A percentile compares a stretch with the other conserved stretches of the same genome.
Evolutionary conservation across 257 asterid genomes (phyloP).

Genomic region (Capsicum pubescens): DNA sequence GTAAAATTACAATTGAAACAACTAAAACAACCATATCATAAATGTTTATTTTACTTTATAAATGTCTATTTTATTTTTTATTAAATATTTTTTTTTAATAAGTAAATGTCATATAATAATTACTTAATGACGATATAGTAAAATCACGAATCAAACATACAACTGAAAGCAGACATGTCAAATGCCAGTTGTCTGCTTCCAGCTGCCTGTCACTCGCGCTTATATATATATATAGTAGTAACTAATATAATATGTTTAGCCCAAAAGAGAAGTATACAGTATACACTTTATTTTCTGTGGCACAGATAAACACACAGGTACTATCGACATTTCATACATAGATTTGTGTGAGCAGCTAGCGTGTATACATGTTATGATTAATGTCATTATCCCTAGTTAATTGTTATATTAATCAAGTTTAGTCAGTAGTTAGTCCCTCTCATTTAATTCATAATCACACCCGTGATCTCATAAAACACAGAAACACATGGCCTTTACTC

Average conservation of each 20-base stretch:
- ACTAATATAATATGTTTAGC: neutral
- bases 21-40: no score
- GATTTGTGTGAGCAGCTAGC: slow-evolving; percentile 21
- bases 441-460: slow-evolving; percentile 48
- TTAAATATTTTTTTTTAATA: no score
- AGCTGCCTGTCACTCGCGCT: no score
- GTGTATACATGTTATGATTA: slow-evolving; percentile 46
- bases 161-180: no score
- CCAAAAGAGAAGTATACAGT: neutral
- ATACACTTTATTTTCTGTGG: neutral
- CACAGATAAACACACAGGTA: neutral
- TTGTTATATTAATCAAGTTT: slow-evolving; percentile 37
- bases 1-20: no score
- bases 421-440: slow-evolving; percentile 60
- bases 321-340: slow-evolving; percentile 21
- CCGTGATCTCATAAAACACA: slow-evolving; percentile 44
- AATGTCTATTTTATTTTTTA: no score
- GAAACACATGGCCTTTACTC: slow-evolving; percentile 30
- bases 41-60: no score
- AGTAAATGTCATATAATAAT: no score
- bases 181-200: no score
- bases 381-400: slow-evolving; percentile 48
- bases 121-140: no score
- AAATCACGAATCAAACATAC: no score
- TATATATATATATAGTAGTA: no score